These are phyloP conservation scores for Pilatotrama ljubarskyi DNA, from an alignment of 768 basidiomycete species.

Conservation along the genomic window DNA sequence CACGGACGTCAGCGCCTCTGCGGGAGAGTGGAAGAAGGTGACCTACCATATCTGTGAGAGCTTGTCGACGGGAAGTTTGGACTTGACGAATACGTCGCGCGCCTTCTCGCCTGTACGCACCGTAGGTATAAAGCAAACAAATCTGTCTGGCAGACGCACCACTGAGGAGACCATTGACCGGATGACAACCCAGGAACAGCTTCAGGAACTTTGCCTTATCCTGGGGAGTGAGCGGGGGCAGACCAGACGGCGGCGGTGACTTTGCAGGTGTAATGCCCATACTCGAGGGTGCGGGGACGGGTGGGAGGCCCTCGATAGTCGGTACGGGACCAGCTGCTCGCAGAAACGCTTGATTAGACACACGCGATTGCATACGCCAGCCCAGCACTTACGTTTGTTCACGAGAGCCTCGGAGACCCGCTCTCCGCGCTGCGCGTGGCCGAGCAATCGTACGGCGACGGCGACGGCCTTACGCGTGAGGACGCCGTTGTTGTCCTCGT, in stretches of 20 bases:
- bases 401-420: constrained; percentile 60
- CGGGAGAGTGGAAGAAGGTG: background rate
- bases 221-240: constrained; percentile 73
- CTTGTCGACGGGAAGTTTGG: constrained; percentile 81
- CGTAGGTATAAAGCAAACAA: background rate
- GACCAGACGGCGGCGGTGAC: constrained; percentile 58
- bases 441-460: constrained; percentile 86
- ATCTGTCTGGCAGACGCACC: constrained; percentile 47
- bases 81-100: constrained; percentile 88
- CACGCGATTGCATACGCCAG: background rate
- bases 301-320: constrained; percentile 68
- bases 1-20: background rate
- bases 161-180: constrained; percentile 72
- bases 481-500: constrained; percentile 92
- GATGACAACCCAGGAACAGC: constrained; percentile 73
- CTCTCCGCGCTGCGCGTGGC: constrained; percentile 88
- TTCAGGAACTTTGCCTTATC: constrained; percentile 84
- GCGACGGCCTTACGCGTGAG: constrained; percentile 87
- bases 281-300: constrained; percentile 53
- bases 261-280: constrained; percentile 51
- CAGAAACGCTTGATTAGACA: constrained; percentile 8
- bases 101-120: constrained; percentile 73
- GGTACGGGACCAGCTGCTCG: constrained; percentile 80
- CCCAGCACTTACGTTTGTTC: constrained; percentile 60
- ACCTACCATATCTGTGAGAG: constrained; percentile 90